Conservation (phyloP, 306 rosid species). For the Gleditsia sinensis region DNA sequence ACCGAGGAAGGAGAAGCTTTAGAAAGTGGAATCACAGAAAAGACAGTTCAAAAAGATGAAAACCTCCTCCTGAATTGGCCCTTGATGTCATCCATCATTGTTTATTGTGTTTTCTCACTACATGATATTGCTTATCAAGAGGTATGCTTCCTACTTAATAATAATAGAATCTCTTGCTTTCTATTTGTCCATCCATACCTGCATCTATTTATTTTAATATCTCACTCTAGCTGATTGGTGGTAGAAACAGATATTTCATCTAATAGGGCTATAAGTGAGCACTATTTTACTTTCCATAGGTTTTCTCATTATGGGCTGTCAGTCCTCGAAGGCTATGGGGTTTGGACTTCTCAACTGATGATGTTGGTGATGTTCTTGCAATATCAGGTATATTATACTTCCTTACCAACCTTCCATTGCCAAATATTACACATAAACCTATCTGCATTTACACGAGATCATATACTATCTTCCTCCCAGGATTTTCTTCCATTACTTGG, state of each 20-base stretch:
- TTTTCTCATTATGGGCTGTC: slow-evolving; percentile 87
- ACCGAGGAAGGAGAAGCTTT: slow-evolving; percentile 41
- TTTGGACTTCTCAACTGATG: slow-evolving; percentile 57
- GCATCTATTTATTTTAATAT: background rate
- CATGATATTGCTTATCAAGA: slow-evolving; percentile 84
- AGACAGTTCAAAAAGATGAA: slow-evolving; percentile 35
- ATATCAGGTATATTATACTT: slow-evolving; percentile 54
- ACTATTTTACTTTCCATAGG: slow-evolving; percentile 39
- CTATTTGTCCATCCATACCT: background rate
- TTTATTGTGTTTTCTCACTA: slow-evolving; percentile 65
- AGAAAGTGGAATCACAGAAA: slow-evolving; percentile 51
- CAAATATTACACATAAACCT: background rate
- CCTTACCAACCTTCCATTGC: background rate
- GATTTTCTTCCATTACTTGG: no score
- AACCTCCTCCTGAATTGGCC: slow-evolving; percentile 83
- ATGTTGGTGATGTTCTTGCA: slow-evolving; percentile 75
- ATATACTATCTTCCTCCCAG: background rate
- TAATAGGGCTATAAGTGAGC: background rate
- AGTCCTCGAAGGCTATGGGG: slow-evolving; percentile 73
- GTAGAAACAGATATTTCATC: background rate
- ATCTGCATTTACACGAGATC: background rate
- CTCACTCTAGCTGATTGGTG: background rate
- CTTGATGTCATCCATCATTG: slow-evolving; percentile 75
- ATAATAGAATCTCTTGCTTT: background rate
- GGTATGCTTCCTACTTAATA: slow-evolving; percentile 47